Conservation (phyloP, 805 yeast genomes). For the Starmerella davenportii region DNA sequence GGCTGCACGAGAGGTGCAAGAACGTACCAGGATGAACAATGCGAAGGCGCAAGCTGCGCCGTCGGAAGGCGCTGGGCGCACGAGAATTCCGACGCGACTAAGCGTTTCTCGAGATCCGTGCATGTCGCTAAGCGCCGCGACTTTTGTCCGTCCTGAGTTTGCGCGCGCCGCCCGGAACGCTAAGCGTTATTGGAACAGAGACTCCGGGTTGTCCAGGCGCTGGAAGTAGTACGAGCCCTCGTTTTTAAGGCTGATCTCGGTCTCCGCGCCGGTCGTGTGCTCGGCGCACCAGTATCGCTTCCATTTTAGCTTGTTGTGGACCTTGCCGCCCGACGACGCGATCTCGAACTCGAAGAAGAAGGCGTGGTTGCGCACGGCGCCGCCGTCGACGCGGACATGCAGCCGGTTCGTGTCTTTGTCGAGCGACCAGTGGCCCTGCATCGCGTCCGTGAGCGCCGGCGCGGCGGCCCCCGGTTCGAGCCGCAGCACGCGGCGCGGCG, state of each 20-base stretch:
- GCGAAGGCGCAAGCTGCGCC: no score
- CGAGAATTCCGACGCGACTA: no score
- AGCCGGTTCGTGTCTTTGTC: conserved; percentile 37
- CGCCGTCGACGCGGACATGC: conserved; percentile 25
- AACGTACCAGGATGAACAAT: no score
- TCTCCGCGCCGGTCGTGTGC: conserved; percentile 36
- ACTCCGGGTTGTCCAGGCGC: conserved; percentile 7
- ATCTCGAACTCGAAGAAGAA: conserved; percentile 50
- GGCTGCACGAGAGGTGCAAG: no score
- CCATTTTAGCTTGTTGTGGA: conserved; percentile 64
- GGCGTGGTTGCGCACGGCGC: conserved; percentile 41
- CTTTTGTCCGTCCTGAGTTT: no score
- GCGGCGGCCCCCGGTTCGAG: conserved; percentile 7
- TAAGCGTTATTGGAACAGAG: neutral
- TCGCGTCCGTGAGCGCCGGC: conserved; percentile 3
- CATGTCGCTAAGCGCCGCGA: no score
- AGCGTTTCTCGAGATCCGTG: no score
- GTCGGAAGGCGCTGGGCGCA: no score
- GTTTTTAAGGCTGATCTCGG: conserved; percentile 39
- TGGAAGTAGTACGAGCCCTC: conserved; percentile 71
- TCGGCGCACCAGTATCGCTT: conserved; percentile 38
- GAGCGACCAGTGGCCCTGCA: conserved; percentile 31
- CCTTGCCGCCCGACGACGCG: conserved; percentile 39
- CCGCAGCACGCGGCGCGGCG: conserved; percentile 48
- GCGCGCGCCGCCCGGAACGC: no score